Evolutionary conservation across 1,139 yeast genomes (phyloP).

Genomic region (Nadsonia starkeyi-henricii): DNA sequence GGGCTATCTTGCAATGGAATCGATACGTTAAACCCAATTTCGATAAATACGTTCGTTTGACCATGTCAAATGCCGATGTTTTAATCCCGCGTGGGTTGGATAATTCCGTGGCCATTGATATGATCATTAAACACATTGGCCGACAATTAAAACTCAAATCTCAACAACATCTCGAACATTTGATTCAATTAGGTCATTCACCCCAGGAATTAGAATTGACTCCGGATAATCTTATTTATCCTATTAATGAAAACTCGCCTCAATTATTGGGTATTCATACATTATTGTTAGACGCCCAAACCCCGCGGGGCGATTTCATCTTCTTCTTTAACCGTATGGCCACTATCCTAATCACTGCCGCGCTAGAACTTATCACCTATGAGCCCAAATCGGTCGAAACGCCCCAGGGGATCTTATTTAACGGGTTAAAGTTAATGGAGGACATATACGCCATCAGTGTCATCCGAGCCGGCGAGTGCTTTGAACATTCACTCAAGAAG

Average conservation of each 20-base stretch:
- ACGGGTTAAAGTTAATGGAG: constrained; percentile 32
- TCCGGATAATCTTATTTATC: constrained; percentile 11
- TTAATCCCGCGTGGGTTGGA: constrained; percentile 84
- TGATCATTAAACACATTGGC: constrained; percentile 67
- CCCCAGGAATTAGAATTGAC: constrained; percentile 2
- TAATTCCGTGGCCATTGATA: constrained; percentile 61
- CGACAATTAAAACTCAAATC: constrained; percentile 59
- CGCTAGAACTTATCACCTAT: constrained; percentile 31
- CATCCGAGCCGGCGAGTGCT: constrained; percentile 87
- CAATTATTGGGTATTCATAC: constrained; percentile 66
- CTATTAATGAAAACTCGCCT: constrained; percentile 39
- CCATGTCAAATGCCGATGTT: constrained; percentile 70
- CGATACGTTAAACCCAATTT: constrained; percentile 86
- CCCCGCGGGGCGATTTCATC: constrained; percentile 62
- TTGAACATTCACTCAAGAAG: constrained; percentile 60
- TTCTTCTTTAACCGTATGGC: constrained; percentile 78
- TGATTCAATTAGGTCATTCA: constrained; percentile 1
- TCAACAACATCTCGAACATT: constrained; percentile 36
- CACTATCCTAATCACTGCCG: constrained; percentile 48
- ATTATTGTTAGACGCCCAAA: constrained; percentile 40
- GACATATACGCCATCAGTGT: constrained; percentile 61
- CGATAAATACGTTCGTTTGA: constrained; percentile 58
- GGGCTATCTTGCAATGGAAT: constrained; percentile 84
- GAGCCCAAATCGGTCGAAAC: constrained; percentile 29
- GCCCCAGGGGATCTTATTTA: constrained; percentile 27